Conservation (phyloP, 176 grass and related monocot species). For the Avena eriantha region DNA sequence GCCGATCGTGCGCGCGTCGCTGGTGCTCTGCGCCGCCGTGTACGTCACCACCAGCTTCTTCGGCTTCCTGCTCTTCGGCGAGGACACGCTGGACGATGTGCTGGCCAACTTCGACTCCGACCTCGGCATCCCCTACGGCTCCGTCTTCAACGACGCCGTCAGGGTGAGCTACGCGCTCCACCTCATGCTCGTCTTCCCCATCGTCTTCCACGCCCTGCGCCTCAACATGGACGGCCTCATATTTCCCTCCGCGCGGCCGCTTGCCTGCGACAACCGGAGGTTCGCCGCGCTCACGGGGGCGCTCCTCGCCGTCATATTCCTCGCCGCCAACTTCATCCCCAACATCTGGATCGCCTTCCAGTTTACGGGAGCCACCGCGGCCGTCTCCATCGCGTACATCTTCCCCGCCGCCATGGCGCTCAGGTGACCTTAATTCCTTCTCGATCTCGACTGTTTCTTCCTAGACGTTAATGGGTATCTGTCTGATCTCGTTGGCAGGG, state of each 20-base stretch:
- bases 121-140: slow-evolving; percentile 83
- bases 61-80: slow-evolving; percentile 86
- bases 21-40: slow-evolving; percentile 68
- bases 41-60: slow-evolving; percentile 91
- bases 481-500: slow-evolving; percentile 47
- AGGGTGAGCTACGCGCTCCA: slow-evolving; percentile 91
- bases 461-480: neutral
- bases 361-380: slow-evolving; percentile 86
- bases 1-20: slow-evolving; percentile 67
- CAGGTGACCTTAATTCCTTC: slow-evolving; percentile 49
- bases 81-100: slow-evolving; percentile 78
- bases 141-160: slow-evolving; percentile 75
- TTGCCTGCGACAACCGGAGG: slow-evolving; percentile 59
- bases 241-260: slow-evolving; percentile 66
- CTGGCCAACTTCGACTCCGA: slow-evolving; percentile 96
- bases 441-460: neutral
- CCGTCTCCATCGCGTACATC: slow-evolving; percentile 85
- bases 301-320: slow-evolving; percentile 67
- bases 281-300: slow-evolving; percentile 56
- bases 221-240: slow-evolving; percentile 88
- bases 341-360: slow-evolving; percentile 98
- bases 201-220: slow-evolving; percentile 89
- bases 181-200: slow-evolving; percentile 97
- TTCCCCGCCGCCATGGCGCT: slow-evolving; percentile 80
- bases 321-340: slow-evolving; percentile 80